These are phyloP conservation scores for Aspergillus udagawae DNA, from an alignment of 2,329 filamentous ascomycete genomes.

Conservation along the genomic window DNA sequence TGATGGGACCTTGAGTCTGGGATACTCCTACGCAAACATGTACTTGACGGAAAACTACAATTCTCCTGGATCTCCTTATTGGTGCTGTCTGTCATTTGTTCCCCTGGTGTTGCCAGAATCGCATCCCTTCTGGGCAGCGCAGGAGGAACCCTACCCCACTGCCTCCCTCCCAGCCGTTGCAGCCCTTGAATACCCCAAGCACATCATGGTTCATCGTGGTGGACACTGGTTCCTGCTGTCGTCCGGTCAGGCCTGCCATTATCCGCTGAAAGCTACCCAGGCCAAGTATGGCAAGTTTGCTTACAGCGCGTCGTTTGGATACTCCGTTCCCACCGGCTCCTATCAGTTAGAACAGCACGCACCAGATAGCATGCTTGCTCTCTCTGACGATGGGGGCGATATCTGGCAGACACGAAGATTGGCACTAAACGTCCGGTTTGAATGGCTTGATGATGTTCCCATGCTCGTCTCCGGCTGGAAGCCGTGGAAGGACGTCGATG, in stretches of 20 bases:
- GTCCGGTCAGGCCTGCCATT: slow-evolving; percentile 76
- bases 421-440: slow-evolving; percentile 61
- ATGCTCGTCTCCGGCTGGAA: slow-evolving; percentile 67
- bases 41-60: slow-evolving; percentile 83
- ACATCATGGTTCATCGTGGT: slow-evolving; percentile 68
- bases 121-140: slow-evolving; percentile 71
- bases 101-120: slow-evolving; percentile 64
- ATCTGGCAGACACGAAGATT: slow-evolving; percentile 73
- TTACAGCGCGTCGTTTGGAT: slow-evolving; percentile 71
- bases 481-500: slow-evolving; percentile 59
- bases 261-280: slow-evolving; percentile 75
- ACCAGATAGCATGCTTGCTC: slow-evolving; percentile 68
- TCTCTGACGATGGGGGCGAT: slow-evolving; percentile 74
- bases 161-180: slow-evolving; percentile 56
- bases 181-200: slow-evolving; percentile 63
- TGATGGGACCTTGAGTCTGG: slow-evolving; percentile 70
- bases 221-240: slow-evolving; percentile 72
- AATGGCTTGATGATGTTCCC: slow-evolving; percentile 51
- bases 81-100: slow-evolving; percentile 75
- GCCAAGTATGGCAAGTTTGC: slow-evolving; percentile 78
- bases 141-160: slow-evolving; percentile 59
- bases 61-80: slow-evolving; percentile 68
- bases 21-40: slow-evolving; percentile 76
- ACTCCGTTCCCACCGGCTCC: slow-evolving; percentile 71
- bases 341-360: slow-evolving; percentile 75